Evolutionary conservation across 169 alveolate species (phyloP), one percentile per base, ranked within the genome.

Genomic region (Theileria luwenshuni): DNA sequence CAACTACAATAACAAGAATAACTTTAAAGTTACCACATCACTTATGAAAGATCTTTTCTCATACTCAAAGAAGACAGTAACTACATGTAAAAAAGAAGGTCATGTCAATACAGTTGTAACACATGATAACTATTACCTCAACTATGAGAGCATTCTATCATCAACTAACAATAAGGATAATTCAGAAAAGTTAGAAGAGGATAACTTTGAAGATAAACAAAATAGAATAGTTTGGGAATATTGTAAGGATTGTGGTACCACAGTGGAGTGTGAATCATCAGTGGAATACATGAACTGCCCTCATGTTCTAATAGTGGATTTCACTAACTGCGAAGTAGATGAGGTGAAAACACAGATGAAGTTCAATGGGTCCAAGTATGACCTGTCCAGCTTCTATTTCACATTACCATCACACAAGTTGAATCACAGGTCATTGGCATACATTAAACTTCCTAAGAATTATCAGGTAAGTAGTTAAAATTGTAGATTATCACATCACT

Each of bases 1-100:
- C 51, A 72, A 25, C 48, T 79, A 63, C 68, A 65, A 73, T 33
- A 47, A 19, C 41, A 58, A 33, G n/a, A 28, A 49, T 8, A 47
- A 45, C 19, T 19, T 21, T 2, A 45, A 5, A 6, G 43, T 19
- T 2, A 69, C 42, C 10, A 23, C 38, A n/a, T 49, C 60, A 21
- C 59, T 81, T 5, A 73, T 81, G 23, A 72, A 73, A 45, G 59
- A 59, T 48, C 74, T 74, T n/a, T 81, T 81, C 41, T 83, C 84
- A 0, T 72, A 60, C 38, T 67, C 84, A 17, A 64, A 73, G 45
- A 64, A 51, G 23, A 74, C 61, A 28, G 54, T 52, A 15, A 12
- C 62, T 5, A 64, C 25, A 21, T 81, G 89, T 25, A 28, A 5
- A 17, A 73, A 73, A 48, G 23, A 56, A 13, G 84, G 74, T 3